A percentile compares a stretch with the other conserved stretches of the same genome.
phyloP scores from a whole-genome alignment of 2,329 filamentous ascomycete genomes.

The Talaromyces sp. region DNA sequence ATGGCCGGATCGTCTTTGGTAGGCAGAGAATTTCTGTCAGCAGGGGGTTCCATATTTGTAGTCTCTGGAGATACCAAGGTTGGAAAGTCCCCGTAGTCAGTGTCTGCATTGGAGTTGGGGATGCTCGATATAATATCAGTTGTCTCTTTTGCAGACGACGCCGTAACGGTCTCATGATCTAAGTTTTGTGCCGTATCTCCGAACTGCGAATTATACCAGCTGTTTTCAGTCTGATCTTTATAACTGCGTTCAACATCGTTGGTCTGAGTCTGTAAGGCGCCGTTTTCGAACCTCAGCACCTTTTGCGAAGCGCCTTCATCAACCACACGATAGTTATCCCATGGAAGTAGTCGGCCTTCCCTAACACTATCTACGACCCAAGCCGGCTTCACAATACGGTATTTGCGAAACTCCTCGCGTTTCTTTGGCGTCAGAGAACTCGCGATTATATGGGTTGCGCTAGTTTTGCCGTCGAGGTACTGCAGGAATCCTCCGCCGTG shows the following conservation, averaged over 20 bases:
- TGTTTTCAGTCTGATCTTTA: constrained; percentile 71
- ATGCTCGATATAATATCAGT: constrained; percentile 4
- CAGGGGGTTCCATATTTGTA: background rate
- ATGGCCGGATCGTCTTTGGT: background rate
- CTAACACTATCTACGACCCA: constrained; percentile 90
- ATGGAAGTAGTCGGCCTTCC: constrained; percentile 75
- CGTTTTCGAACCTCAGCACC: constrained; percentile 60
- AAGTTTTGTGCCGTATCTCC: constrained; percentile 35
- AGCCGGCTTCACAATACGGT: constrained; percentile 87
- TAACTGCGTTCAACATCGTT: constrained; percentile 62
- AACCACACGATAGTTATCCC: constrained; percentile 77
- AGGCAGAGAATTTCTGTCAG: background rate
- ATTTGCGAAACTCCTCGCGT: constrained; percentile 75
- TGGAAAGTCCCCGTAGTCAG: constrained; percentile 40
- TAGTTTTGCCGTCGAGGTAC: constrained; percentile 90
- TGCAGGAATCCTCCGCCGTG: constrained; percentile 95
- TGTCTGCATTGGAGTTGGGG: constrained; percentile 20
- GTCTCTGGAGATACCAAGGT: constrained; percentile 21
- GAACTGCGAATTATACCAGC: constrained; percentile 76
- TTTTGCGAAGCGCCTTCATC: constrained; percentile 81
- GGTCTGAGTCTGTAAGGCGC: constrained; percentile 61
- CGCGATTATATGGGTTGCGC: constrained; percentile 92
- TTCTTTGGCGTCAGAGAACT: constrained; percentile 90
- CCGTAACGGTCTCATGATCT: constrained; percentile 22
- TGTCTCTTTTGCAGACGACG: constrained; percentile 21